Evolutionary conservation across 306 rosid species (phyloP), one percentile per base, ranked within the genome.

Genomic region (Sophora flavescens): DNA sequence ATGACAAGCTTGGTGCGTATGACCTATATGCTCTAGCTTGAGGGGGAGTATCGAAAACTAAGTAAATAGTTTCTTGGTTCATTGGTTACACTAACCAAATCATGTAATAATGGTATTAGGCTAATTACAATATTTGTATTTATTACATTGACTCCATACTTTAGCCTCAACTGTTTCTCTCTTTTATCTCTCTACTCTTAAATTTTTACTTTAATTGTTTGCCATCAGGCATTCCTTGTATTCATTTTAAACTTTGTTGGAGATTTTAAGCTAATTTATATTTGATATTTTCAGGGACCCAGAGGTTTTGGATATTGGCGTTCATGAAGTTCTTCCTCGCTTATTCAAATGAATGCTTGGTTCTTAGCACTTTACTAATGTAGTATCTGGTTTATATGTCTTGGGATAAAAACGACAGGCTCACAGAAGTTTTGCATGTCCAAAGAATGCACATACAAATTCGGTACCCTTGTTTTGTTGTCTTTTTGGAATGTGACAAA

Each of bases 261-360:
- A 28, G 65, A 54, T 51, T 72, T 59, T 18, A 50, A 78, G 42
- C 58, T 84, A 79, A 68, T 64, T 58, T 35, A 66, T 10, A 54
- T 42, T 42, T 48, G 74, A 39, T 64, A 52, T 60, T 51, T 77
- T 54, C 83, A 95, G 98, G 96, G 92, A 95, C 76, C 98, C 98
- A 1, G 98, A 92, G 76, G 84, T 66, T 63, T 73, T 95, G 77
- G 98, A 95, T 82, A 80, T 95, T 75, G 72, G 89, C 77, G 78
- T 81, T 33, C 99, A 95, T 68, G 99, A 95, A 84, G 66, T 95
- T 81, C 82, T 92, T 76, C 97, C 99, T 0, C 89, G 97, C 71
- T 16, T 95, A 59, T 89, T 75, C 82, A 92, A 87, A 80, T 77
- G 86, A 81, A 86, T 76, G 69, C 71, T 26, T 41, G 62, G 32